phyloP scores from a whole-genome alignment of 2,329 filamentous ascomycete species.

The Colletotrichum gigasporum region DNA sequence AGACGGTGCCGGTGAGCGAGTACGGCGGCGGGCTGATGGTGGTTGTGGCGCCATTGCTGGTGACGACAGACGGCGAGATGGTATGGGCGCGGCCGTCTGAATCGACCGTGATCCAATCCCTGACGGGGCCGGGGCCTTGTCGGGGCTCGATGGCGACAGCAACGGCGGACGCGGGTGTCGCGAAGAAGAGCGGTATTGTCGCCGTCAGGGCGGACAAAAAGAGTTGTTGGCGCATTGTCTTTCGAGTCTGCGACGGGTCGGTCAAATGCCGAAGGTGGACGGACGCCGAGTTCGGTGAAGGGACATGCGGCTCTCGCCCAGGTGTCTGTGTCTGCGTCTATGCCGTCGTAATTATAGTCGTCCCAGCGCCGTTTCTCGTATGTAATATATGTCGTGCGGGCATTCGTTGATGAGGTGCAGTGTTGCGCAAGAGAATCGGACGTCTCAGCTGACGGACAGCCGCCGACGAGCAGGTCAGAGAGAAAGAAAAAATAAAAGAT shows the following conservation, averaged over 20 bases:
- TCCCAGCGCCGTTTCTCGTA: too few relatives aligned
- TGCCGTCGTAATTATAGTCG: neutral
- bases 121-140: slow-evolving; percentile 18
- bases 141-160: slow-evolving; percentile 19
- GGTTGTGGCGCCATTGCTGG: slow-evolving; percentile 35
- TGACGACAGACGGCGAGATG: slow-evolving; percentile 39
- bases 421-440: too few relatives aligned
- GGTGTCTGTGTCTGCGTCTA: neutral
- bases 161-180: slow-evolving; percentile 10
- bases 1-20: slow-evolving; percentile 40
- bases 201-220: slow-evolving; percentile 12
- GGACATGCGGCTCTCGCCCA: neutral
- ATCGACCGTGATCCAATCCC: slow-evolving; percentile 45
- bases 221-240: slow-evolving; percentile 14
- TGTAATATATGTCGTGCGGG: too few relatives aligned
- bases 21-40: slow-evolving; percentile 42
- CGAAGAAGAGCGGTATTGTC: slow-evolving; percentile 10
- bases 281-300: neutral
- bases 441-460: neutral
- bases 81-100: slow-evolving; percentile 38
- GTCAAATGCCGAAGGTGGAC: neutral
- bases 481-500: neutral
- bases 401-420: too few relatives aligned
- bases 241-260: neutral
- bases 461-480: neutral